These are phyloP conservation scores for Skeletonema costatum DNA, from an alignment of 108 stramenopile genomes.

Conservation along the genomic window DNA sequence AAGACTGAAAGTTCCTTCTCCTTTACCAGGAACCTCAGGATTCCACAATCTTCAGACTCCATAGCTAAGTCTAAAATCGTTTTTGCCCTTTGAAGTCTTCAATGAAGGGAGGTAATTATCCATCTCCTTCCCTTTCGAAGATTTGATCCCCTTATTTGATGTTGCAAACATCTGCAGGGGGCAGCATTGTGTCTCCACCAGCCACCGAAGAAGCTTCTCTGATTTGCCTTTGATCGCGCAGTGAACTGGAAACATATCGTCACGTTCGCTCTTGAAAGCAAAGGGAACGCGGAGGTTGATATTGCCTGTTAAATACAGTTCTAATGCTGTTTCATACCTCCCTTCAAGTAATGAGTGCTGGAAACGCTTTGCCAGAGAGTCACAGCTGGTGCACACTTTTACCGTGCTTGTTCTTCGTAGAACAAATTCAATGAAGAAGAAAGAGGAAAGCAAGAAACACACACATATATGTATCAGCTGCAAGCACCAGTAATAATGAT, in stretches of 20 bases:
- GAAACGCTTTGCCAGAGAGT: slow-evolving; percentile 60
- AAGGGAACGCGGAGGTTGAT: slow-evolving; percentile 80
- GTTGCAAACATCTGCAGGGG: slow-evolving; percentile 64
- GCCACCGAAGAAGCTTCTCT: slow-evolving; percentile 76
- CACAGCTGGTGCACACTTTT: slow-evolving; percentile 73
- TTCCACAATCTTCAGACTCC: slow-evolving; percentile 53
- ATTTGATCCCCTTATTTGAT: slow-evolving; percentile 27
- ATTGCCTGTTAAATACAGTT: slow-evolving; percentile 80
- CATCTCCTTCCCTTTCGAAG: slow-evolving; percentile 27
- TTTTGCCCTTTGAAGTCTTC: slow-evolving; percentile 69
- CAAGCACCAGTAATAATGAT: neutral
- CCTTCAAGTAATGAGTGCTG: slow-evolving; percentile 68
- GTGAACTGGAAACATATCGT: slow-evolving; percentile 77
- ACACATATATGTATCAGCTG: neutral
- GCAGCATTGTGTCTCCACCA: slow-evolving; percentile 81
- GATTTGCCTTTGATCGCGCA: slow-evolving; percentile 80
- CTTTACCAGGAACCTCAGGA: slow-evolving; percentile 75
- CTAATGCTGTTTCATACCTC: slow-evolving; percentile 67
- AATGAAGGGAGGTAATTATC: slow-evolving; percentile 53
- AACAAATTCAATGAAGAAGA: neutral
- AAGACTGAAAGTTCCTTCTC: slow-evolving; percentile 70
- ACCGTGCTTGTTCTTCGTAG: slow-evolving; percentile 20
- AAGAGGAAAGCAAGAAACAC: neutral
- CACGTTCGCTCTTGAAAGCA: slow-evolving; percentile 48
- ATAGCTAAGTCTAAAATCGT: slow-evolving; percentile 79